These are phyloP conservation scores for Lasiosphaeria miniovina DNA, from an alignment of 495 filamentous ascomycete genomes.

Conservation along the genomic window DNA sequence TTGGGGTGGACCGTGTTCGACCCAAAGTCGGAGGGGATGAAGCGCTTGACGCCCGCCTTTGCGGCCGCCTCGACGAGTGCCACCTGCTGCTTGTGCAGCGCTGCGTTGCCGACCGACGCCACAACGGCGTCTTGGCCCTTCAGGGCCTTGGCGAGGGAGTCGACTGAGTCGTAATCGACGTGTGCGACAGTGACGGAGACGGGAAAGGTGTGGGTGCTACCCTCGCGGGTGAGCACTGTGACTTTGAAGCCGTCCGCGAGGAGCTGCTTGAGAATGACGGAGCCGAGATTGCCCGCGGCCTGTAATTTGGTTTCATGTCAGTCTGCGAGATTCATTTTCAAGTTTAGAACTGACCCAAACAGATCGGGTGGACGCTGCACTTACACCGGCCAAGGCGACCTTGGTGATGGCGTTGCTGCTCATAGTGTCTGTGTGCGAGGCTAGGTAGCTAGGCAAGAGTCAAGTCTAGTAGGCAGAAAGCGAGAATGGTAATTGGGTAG, in stretches of 20 bases:
- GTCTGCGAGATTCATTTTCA: background rate
- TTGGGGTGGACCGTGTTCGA: slow-evolving; percentile 29
- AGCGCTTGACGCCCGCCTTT: slow-evolving; percentile 43
- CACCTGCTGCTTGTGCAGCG: slow-evolving; percentile 37
- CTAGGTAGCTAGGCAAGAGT: background rate
- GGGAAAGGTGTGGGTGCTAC: slow-evolving; percentile 33
- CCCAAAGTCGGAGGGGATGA: slow-evolving; percentile 57
- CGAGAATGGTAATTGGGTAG: too few relatives aligned
- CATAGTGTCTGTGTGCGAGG: background rate
- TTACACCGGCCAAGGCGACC: slow-evolving; percentile 48
- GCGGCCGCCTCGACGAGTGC: slow-evolving; percentile 56
- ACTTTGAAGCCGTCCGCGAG: slow-evolving; percentile 47
- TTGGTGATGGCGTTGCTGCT: slow-evolving; percentile 35
- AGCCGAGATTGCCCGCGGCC: slow-evolving; percentile 52
- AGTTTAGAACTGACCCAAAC: background rate
- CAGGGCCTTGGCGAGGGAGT: slow-evolving; percentile 48
- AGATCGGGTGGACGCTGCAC: slow-evolving; percentile 11
- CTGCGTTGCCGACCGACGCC: slow-evolving; percentile 38
- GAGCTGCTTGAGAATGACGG: slow-evolving; percentile 45
- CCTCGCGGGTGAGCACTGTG: slow-evolving; percentile 47
- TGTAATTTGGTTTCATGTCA: slow-evolving; percentile 16
- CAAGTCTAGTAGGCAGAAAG: background rate
- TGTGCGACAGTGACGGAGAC: slow-evolving; percentile 38
- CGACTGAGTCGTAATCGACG: slow-evolving; percentile 53
- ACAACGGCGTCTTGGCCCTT: slow-evolving; percentile 54